phyloP scores from a whole-genome alignment of 1,284 basidiomycete species.

The Coniferiporia weirii region DNA sequence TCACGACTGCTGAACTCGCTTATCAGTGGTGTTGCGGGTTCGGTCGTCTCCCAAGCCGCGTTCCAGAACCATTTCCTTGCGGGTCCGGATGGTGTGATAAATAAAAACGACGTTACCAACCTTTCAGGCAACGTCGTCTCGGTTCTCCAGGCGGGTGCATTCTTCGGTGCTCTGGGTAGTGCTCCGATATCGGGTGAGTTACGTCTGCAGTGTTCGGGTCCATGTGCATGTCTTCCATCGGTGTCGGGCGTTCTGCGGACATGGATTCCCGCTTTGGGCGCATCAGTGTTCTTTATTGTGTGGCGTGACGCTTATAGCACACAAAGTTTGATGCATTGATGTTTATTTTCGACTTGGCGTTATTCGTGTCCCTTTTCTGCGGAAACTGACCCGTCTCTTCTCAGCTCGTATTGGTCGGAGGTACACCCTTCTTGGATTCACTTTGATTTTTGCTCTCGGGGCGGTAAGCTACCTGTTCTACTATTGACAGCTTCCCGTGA shows the following conservation, averaged over 20 bases:
- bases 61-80: conserved; percentile 60
- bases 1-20: background rate
- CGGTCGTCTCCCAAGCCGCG: conserved; percentile 56
- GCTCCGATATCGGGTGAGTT: conserved; percentile 56
- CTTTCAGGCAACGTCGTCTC: conserved; percentile 67
- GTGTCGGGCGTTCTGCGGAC: background rate
- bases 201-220: background rate
- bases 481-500: background rate
- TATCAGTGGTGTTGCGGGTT: conserved; percentile 51
- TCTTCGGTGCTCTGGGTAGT: conserved; percentile 70
- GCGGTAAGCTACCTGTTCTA: conserved; percentile 43
- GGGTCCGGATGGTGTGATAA: conserved; percentile 33
- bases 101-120: conserved; percentile 34
- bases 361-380: background rate
- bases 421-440: conserved; percentile 52
- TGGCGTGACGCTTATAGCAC: too few species aligned
- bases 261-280: too few species aligned
- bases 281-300: too few species aligned
- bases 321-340: too few species aligned
- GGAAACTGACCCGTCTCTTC: background rate
- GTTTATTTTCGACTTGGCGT: background rate
- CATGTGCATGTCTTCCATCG: background rate
- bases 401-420: conserved; percentile 51
- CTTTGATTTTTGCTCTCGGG: conserved; percentile 59
- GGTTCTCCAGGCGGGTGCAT: conserved; percentile 74